phyloP scores from a whole-genome alignment of 768 basidiomycete genomes.

The Tulasnella sp. region DNA sequence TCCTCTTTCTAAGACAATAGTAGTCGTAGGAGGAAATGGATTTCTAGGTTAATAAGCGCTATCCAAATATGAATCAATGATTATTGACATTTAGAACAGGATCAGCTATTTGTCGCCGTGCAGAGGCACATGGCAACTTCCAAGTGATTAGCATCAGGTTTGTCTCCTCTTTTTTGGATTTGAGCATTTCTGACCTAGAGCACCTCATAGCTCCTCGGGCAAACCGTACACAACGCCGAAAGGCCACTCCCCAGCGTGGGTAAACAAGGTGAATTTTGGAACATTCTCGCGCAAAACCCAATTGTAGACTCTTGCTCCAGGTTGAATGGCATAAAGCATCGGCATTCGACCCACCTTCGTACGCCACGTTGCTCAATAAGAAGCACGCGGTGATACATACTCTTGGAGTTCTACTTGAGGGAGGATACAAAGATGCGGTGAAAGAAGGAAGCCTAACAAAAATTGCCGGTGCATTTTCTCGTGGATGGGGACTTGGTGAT shows the following conservation, averaged over 20 bases:
- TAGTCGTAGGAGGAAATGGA: constrained; percentile 98
- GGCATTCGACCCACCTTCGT: constrained; percentile 64
- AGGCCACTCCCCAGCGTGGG: constrained; percentile 83
- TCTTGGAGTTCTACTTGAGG: constrained; percentile 78
- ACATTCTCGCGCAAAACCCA: constrained; percentile 11
- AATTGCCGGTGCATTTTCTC: constrained; percentile 37
- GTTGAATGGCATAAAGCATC: constrained; percentile 81
- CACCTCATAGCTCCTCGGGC: constrained; percentile 70
- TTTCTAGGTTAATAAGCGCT: constrained; percentile 66
- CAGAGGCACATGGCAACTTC: constrained; percentile 68
- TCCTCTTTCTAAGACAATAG: constrained; percentile 52
- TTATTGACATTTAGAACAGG: constrained; percentile 36
- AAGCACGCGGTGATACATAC: constrained; percentile 83
- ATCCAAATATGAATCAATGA: not conserved
- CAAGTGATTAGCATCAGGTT: constrained; percentile 85
- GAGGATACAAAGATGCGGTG: constrained; percentile 68
- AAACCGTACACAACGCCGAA: constrained; percentile 75
- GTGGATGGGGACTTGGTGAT: constrained; percentile 26
- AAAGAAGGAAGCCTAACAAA: constrained; percentile 43
- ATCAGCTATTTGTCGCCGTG: constrained; percentile 84
- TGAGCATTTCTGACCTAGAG: not conserved
- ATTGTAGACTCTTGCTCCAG: constrained; percentile 29
- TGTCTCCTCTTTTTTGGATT: constrained; percentile 16
- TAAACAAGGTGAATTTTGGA: constrained; percentile 41
- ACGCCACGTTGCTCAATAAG: constrained; percentile 50